A percentile compares a stretch with the other conserved stretches of the same genome.
phyloP scores from a whole-genome alignment of 2,329 filamentous ascomycete species.

The Exophiala calicioides region DNA sequence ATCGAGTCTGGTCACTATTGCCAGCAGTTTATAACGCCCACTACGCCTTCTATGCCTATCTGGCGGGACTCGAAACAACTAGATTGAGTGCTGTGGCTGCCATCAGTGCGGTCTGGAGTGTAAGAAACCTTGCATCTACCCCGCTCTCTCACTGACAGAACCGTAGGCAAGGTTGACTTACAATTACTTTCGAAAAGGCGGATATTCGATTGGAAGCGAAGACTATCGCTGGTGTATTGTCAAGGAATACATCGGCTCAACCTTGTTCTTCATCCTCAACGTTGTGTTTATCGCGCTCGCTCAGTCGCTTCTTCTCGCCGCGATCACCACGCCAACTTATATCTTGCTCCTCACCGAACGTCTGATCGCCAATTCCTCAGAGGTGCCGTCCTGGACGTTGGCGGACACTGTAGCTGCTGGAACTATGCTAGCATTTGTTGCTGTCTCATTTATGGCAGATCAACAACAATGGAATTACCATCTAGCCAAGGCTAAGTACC shows the following conservation, averaged over 20 bases:
- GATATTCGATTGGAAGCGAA: constrained; percentile 84
- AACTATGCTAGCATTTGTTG: constrained; percentile 56
- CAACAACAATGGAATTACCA: constrained; percentile 94
- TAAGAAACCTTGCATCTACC: constrained; percentile 45
- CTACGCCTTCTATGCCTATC: constrained; percentile 77
- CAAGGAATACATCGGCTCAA: constrained; percentile 62
- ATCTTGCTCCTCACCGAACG: constrained; percentile 72
- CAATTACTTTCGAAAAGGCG: constrained; percentile 96
- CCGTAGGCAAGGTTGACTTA: constrained; percentile 77
- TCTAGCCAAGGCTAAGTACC: constrained; percentile 74
- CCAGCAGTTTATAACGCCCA: constrained; percentile 85
- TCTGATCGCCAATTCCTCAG: constrained; percentile 55
- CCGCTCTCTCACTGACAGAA: constrained; percentile 3
- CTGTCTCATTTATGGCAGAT: constrained; percentile 79
- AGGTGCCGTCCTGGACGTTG: constrained; percentile 36
- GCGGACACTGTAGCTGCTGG: constrained; percentile 58
- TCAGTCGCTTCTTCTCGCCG: constrained; percentile 79
- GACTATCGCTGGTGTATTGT: constrained; percentile 92
- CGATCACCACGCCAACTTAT: constrained; percentile 80
- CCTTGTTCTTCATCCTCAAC: constrained; percentile 81
- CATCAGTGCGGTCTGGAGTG: constrained; percentile 76
- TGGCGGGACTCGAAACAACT: constrained; percentile 68
- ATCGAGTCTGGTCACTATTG: constrained; percentile 86
- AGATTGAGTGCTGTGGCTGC: constrained; percentile 72
- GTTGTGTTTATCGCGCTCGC: constrained; percentile 81